A percentile compares a stretch with the other conserved stretches of the same genome.
Conservation (phyloP, 2,329 filamentous ascomycete genomes). For the Xylaria hypoxylon region DNA sequence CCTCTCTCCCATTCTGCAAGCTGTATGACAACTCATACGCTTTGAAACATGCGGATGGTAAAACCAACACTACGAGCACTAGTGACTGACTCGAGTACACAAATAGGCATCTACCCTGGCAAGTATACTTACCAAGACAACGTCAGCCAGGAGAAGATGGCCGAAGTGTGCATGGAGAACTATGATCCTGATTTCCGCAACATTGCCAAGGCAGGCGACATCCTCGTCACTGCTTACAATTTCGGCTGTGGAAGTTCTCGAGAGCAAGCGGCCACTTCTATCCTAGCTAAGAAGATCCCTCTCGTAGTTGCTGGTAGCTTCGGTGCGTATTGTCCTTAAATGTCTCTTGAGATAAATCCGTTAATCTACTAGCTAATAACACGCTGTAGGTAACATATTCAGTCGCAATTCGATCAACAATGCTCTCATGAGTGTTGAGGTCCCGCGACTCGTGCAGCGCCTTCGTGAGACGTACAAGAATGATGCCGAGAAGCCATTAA, state of each 20-base stretch:
- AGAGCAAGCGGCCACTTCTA: slow-evolving; percentile 77
- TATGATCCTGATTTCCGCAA: slow-evolving; percentile 72
- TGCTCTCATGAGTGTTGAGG: slow-evolving; percentile 78
- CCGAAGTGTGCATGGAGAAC: slow-evolving; percentile 91
- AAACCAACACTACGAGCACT: no score
- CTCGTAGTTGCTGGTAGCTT: slow-evolving; percentile 86
- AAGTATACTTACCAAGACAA: slow-evolving; percentile 94
- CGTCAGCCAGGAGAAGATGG: slow-evolving; percentile 82
- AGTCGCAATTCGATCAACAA: slow-evolving; percentile 71
- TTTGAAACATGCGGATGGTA: no score
- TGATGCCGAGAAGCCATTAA: slow-evolving; percentile 58
- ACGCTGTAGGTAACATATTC: no score
- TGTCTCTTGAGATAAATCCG: no score
- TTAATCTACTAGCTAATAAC: no score
- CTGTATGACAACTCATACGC: no score
- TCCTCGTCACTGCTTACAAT: background rate
- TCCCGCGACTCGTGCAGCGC: slow-evolving; percentile 74
- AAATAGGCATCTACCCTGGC: slow-evolving; percentile 80
- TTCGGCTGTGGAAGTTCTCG: slow-evolving; percentile 10
- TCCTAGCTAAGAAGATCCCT: slow-evolving; percentile 82
- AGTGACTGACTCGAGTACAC: no score
- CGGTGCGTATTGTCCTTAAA: slow-evolving; percentile 52
- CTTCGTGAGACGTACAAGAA: slow-evolving; percentile 71
- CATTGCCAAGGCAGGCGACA: background rate
- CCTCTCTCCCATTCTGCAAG: no score